These are phyloP conservation scores for Hypoxylon sp. DNA, from an alignment of 2,329 filamentous ascomycete genomes.

Conservation along the genomic window DNA sequence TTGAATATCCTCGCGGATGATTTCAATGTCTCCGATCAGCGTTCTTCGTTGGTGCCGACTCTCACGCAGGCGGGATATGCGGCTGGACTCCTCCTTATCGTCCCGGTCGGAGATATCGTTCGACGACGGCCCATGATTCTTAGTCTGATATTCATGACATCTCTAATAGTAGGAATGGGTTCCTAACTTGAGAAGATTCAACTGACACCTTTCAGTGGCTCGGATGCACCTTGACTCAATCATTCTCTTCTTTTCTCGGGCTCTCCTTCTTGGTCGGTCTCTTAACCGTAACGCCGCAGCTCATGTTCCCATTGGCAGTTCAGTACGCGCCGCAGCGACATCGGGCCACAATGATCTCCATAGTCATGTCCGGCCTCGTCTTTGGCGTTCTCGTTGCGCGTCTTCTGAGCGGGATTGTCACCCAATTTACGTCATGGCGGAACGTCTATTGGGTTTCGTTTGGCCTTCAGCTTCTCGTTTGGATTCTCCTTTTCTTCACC, in stretches of 20 bases:
- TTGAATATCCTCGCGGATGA: constrained; percentile 80
- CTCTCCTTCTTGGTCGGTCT: constrained; percentile 81
- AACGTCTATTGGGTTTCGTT: constrained; percentile 85
- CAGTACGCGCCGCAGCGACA: constrained; percentile 80
- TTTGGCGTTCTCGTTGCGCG: constrained; percentile 83
- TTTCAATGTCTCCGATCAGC: constrained; percentile 79
- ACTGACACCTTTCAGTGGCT: constrained; percentile 66
- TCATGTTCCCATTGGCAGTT: constrained; percentile 85
- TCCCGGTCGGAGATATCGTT: constrained; percentile 80
- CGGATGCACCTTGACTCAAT: constrained; percentile 77
- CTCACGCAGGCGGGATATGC: constrained; percentile 86
- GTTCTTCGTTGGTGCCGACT: constrained; percentile 77
- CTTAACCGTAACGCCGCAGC: constrained; percentile 84
- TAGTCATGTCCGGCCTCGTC: constrained; percentile 81
- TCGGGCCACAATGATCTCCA: constrained; percentile 77
- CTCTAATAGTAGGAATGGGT: constrained; percentile 70
- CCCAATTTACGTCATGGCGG: constrained; percentile 81
- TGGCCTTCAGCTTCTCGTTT: constrained; percentile 77
- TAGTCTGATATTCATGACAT: constrained; percentile 75
- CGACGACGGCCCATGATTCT: constrained; percentile 79
- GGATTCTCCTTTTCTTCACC: constrained; percentile 75
- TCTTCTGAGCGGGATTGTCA: constrained; percentile 80
- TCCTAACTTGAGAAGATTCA: not conserved
- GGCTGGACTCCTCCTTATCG: constrained; percentile 78
- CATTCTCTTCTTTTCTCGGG: constrained; percentile 75